Base-by-base conservation (phyloP, 306 rosid genomes). In the Carpinus fangiana region DNA sequence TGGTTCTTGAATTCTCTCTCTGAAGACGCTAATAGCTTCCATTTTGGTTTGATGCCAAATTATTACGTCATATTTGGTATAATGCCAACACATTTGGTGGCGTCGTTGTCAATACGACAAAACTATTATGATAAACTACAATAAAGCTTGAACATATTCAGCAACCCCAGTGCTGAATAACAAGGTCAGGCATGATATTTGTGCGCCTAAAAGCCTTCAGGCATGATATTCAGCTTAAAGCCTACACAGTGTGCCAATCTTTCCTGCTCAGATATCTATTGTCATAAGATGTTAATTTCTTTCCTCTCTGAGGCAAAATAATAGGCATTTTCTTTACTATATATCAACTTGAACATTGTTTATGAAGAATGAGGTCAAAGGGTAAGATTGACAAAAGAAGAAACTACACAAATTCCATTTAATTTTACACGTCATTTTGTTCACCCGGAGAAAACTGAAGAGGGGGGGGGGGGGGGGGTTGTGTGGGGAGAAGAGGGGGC, bases 1-100 rank as follows among this genome's bases (percentile, higher is more conserved):
- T 9, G 50, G 20, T 12, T 60, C 73, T 47, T 34, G 43, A 65
- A 46, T 61, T 70, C 81, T 45, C 61, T 54, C 41, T 68, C 9
- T 56, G 78, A 23, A 59, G 72, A 69, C 51, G 57, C 55, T 71
- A 2, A 54, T 75, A 28, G 75, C 86, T 71, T 82, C 81, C 81
- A n/a, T 36, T 70, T 72, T n/a, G 62, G 80, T 43, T 79, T 64
- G 8, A 57, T 31, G 50, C 47, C 18, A 76, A 76, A 72, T 70
- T 41, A 47, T 66, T 45, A 51, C 31, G 57, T 72, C 80, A 75
- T 47, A 73, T 65, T 36, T 46, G 50, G 61, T 74, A 74, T 38
- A 38, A 80, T 10, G 34, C 75, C 72, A 62, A 53, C 41, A 72
- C 72, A 70, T 74, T 20, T 47, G 36, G 26, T 74, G 47, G 2